These are phyloP conservation scores for Escovopsis weberi DNA, from an alignment of 2,329 filamentous ascomycete genomes.

Conservation along the genomic window DNA sequence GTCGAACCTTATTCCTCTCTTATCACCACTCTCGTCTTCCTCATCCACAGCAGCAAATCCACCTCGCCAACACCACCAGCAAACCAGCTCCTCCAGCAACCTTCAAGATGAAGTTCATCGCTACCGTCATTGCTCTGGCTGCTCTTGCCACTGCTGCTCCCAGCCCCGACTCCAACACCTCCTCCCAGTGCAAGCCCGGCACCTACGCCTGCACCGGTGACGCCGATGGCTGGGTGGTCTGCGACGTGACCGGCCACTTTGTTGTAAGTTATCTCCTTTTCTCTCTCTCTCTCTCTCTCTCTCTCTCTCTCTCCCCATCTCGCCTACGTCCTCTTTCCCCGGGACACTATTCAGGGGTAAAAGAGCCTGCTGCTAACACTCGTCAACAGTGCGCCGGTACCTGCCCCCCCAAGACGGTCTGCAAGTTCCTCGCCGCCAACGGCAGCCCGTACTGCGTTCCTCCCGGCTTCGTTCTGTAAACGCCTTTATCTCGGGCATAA, in stretches of 20 bases:
- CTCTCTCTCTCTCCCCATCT: background rate
- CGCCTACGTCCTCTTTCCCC: background rate
- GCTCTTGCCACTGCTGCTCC: conserved; percentile 6
- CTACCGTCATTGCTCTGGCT: conserved; percentile 11
- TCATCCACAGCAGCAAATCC: background rate
- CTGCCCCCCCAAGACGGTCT: conserved; percentile 22
- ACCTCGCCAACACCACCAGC: conserved; percentile 1
- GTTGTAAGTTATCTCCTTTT: conserved; percentile 16
- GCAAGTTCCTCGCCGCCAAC: conserved; percentile 21
- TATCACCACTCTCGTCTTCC: background rate
- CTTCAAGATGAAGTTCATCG: conserved; percentile 18
- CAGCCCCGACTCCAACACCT: conserved; percentile 2
- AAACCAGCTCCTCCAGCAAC: background rate
- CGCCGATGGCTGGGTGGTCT: conserved; percentile 18
- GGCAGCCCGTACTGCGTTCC: conserved; percentile 25
- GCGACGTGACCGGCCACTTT: conserved; percentile 16
- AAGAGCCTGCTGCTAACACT: too few relatives aligned
- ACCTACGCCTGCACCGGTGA: conserved; percentile 12
- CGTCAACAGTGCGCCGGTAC: conserved; percentile 15
- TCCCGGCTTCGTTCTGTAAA: conserved; percentile 12
- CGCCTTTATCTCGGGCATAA: background rate
- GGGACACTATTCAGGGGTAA: too few relatives aligned
- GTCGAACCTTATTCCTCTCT: background rate
- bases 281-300: background rate
- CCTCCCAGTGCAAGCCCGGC: background rate